Conservation (phyloP, 352 stramenopile genomes). For the Phytophthora fragariae region DNA sequence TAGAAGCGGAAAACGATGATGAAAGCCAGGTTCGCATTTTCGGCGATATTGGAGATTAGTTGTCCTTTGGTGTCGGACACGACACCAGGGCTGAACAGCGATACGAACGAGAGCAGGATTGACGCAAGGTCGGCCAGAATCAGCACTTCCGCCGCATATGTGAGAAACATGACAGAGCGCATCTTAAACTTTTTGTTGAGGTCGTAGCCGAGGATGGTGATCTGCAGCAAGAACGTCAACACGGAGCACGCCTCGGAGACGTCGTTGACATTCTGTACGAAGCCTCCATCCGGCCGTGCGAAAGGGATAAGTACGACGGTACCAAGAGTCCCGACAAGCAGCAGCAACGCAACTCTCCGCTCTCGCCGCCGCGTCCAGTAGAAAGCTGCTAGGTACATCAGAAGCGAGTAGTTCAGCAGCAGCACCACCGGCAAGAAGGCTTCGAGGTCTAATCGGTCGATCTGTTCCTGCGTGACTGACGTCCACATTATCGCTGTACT, state of each 20-base stretch:
- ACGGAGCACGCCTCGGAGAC: constrained; percentile 44
- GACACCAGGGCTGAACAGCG: background rate
- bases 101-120: constrained; percentile 31
- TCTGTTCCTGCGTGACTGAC: constrained; percentile 36
- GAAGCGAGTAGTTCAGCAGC: constrained; percentile 50
- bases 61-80: constrained; percentile 12
- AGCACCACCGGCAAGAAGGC: constrained; percentile 46
- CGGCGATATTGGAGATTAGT: constrained; percentile 27
- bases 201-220: constrained; percentile 51
- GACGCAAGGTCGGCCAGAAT: constrained; percentile 22
- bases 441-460: constrained; percentile 24
- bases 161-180: constrained; percentile 41
- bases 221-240: constrained; percentile 54
- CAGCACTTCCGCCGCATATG: constrained; percentile 36
- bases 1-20: constrained; percentile 50
- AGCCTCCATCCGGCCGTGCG: constrained; percentile 16
- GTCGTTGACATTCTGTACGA: constrained; percentile 43
- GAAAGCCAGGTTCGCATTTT: constrained; percentile 36
- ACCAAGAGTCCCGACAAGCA: constrained; percentile 33
- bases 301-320: constrained; percentile 39
- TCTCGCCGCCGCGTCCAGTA: constrained; percentile 40
- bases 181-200: constrained; percentile 46
- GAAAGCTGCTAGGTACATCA: constrained; percentile 46
- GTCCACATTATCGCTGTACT: constrained; percentile 14
- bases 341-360: constrained; percentile 21